Evolutionary conservation across 169 alveolate genomes (phyloP), one percentile per base, ranked within the genome.

Genomic region (Plasmodium adleri): DNA sequence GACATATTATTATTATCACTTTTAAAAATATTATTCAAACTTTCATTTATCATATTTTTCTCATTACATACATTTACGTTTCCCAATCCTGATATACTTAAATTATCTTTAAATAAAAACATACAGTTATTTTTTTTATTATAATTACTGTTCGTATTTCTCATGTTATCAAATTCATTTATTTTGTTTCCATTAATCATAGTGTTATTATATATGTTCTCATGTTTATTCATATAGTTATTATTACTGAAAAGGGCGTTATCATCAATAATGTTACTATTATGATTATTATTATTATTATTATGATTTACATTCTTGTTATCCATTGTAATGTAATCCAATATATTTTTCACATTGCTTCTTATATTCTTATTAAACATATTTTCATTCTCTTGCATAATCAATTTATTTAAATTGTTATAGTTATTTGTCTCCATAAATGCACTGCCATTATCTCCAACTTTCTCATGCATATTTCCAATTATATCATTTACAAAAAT

Each of bases 171-270:
- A 26, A 56, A 24, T 47, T 64, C 78, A 13, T 6, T 76, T 22
- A 64, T 12, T 78, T 58, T 78, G 45, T 58, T 70, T 17, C 47
- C 89, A 28, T 45, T 3, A 50, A 32, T 52, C 47, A 24, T 49
- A 20, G 13, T 60, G n/a, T 22, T 52, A 28, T 24, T 13, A n/a
- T 60, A 8, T 6, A 10, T 10, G 54, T 54, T 74, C 43, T 54
- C 62, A 39, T 39, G 47, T 39, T 39, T 39, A 39, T 39, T 39
- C 47, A 39, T 39, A 39, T 39, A 39, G 9, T 39, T 39, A 39
- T 39, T 39, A 39, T 39, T 39, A 5, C 47, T 39, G 5, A 39
- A 39, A 39, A 39, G 47, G 47, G 47, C 47, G 1, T 56, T 56
- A 56, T 56, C 17, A 56, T 56, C 64, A 17, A 15, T 13, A n/a